Evolutionary conservation across 164 flowering plant genomes (phyloP).

Genomic region (Piper betle): DNA sequence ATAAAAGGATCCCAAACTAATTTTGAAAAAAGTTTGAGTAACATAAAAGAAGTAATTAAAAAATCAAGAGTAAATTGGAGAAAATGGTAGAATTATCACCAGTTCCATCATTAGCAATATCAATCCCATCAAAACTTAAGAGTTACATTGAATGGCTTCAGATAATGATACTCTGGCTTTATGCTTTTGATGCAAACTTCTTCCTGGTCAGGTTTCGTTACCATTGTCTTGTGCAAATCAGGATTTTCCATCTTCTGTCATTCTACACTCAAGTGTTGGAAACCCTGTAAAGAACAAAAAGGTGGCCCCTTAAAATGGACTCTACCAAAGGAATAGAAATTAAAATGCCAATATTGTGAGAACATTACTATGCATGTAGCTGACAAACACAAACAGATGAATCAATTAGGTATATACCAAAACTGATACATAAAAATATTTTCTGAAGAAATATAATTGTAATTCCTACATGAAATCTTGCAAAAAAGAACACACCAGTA

Average conservation of each 20-base stretch:
- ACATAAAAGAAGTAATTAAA: too few relatives aligned
- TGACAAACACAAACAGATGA: not conserved
- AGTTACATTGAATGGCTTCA: constrained; percentile 82
- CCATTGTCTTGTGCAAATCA: constrained; percentile 76
- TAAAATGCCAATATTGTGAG: too few relatives aligned
- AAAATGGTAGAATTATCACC: constrained; percentile 20
- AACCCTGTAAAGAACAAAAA: too few relatives aligned
- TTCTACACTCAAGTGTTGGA: constrained; percentile 83
- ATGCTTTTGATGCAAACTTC: constrained; percentile 87
- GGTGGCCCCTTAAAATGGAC: not conserved
- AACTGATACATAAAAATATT: too few relatives aligned
- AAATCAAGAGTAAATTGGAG: too few relatives aligned
- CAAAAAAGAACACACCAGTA: constrained; percentile 45
- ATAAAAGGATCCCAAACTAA: too few relatives aligned
- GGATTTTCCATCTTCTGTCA: constrained; percentile 99
- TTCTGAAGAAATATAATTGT: not conserved
- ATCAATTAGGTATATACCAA: not conserved
- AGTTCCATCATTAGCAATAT: constrained; percentile 98
- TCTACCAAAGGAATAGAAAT: too few relatives aligned
- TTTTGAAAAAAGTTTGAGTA: too few relatives aligned
- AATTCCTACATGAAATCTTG: not conserved
- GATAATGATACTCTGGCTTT: constrained; percentile 66
- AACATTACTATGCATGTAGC: not conserved
- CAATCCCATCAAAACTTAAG: constrained; percentile 83
- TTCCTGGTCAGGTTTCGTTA: constrained; percentile 77